phyloP scores from a whole-genome alignment of 106 monocot species.

The Dactylorhiza incarnata region DNA sequence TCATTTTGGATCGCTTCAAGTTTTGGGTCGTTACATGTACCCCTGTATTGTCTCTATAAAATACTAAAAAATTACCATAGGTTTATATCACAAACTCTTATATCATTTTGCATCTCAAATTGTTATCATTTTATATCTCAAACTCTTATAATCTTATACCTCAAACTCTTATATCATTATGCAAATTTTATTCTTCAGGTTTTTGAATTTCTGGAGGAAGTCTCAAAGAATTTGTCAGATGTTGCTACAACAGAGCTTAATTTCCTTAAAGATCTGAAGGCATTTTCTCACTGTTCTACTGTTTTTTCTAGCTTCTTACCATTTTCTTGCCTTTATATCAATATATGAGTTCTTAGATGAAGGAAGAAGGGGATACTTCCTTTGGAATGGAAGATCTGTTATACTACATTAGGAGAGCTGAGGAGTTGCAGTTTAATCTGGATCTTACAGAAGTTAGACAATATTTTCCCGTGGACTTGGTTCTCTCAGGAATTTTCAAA shows the following conservation, averaged over 20 bases:
- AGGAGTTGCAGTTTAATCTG: conserved; percentile 55
- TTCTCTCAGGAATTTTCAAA: conserved; percentile 80
- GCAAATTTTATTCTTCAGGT: conserved; percentile 37
- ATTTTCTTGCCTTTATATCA: background rate
- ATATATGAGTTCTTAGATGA: conserved; percentile 31
- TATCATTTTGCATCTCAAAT: background rate
- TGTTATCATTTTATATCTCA: background rate
- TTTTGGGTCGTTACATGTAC: no score
- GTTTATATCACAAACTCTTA: background rate
- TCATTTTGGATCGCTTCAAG: no score
- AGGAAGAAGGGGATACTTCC: conserved; percentile 67
- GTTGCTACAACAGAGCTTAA: conserved; percentile 70
- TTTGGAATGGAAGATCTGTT: conserved; percentile 85
- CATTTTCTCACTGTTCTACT: conserved; percentile 9
- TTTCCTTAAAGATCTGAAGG: conserved; percentile 86
- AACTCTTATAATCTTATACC: background rate
- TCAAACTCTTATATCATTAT: background rate
- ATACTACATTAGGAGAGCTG: conserved; percentile 87
- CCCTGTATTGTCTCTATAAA: no score
- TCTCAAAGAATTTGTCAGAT: conserved; percentile 52
- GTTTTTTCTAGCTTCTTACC: background rate
- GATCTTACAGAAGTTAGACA: conserved; percentile 64
- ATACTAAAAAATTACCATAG: background rate
- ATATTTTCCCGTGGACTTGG: conserved; percentile 73
- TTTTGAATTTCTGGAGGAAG: conserved; percentile 80